Percentiles rank a stretch among this genome's conserved stretches.
These are phyloP conservation scores for Dryas alaskensis DNA, from an alignment of 306 rosid species.

Conservation along the genomic window DNA sequence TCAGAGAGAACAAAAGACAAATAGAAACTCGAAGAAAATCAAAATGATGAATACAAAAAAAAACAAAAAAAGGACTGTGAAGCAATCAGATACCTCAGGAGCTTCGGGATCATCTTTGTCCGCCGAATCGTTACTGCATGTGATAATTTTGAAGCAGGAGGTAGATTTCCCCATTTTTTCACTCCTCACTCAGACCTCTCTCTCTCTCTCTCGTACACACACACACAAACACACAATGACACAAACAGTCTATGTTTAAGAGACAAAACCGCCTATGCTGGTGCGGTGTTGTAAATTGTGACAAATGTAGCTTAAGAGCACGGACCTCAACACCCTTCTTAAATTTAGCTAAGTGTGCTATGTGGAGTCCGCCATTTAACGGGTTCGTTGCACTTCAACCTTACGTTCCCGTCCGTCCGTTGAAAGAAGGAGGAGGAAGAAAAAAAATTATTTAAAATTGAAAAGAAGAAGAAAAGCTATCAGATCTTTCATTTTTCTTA, in stretches of 20 bases:
- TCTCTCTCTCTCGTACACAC: slow-evolving; percentile 1
- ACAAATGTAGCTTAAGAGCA: slow-evolving; percentile 26
- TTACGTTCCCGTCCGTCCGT: slow-evolving; percentile 22
- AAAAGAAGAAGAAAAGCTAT: slow-evolving; percentile 31
- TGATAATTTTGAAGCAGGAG: slow-evolving; percentile 78
- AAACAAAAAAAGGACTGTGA: not conserved
- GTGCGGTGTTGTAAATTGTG: slow-evolving; percentile 52
- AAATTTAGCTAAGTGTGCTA: slow-evolving; percentile 31
- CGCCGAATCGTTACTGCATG: slow-evolving; percentile 64
- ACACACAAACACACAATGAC: not conserved
- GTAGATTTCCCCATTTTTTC: slow-evolving; percentile 58
- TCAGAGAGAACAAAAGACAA: not conserved
- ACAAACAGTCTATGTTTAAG: not conserved
- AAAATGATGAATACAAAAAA: not conserved
- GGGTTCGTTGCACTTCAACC: slow-evolving; percentile 26
- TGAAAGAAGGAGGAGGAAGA: slow-evolving; percentile 5
- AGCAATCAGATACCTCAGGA: slow-evolving; percentile 39
- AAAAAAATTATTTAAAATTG: not conserved
- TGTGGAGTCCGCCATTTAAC: slow-evolving; percentile 50
- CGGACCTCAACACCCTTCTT: slow-evolving; percentile 68
- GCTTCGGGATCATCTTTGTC: slow-evolving; percentile 52
- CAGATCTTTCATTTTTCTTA: slow-evolving; percentile 28
- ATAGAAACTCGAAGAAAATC: not conserved
- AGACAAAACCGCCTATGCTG: slow-evolving; percentile 37
- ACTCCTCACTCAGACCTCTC: slow-evolving; percentile 7